Conservation (phyloP, 169 alveolate genomes). For the Perkinsus olseni region DNA sequence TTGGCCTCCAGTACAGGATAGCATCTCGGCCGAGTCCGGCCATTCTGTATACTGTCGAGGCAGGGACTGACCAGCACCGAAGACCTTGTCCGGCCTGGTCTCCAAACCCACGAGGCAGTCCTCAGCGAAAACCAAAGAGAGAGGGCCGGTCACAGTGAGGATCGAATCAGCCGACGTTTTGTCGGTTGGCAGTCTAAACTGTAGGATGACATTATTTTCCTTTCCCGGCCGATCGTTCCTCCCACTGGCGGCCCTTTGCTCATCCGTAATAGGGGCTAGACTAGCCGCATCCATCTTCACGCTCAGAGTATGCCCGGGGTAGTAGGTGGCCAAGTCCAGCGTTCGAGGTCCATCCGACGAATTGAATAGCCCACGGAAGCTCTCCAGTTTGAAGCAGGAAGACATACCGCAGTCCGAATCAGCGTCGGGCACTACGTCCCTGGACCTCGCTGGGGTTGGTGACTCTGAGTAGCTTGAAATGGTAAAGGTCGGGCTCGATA, state of each 20-base stretch:
- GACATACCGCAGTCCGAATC: not conserved
- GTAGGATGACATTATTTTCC: not conserved
- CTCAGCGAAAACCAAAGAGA: not conserved
- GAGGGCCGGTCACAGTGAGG: not conserved
- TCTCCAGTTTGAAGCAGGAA: not conserved
- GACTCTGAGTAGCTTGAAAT: not conserved
- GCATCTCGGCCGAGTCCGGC: not conserved
- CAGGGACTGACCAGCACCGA: not conserved
- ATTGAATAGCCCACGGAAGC: not conserved
- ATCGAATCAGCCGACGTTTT: not conserved
- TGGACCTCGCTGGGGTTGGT: not conserved
- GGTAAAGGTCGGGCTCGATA: not conserved
- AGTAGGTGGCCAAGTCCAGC: not conserved
- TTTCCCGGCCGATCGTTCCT: conserved; percentile 11
- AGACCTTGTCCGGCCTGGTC: conserved; percentile 1
- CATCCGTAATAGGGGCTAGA: not conserved
- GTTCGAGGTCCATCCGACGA: not conserved
- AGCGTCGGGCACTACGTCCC: not conserved
- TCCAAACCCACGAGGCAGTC: not conserved
- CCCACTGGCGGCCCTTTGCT: not conserved
- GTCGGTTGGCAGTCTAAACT: not conserved
- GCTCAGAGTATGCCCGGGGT: not conserved
- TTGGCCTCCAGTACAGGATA: not conserved
- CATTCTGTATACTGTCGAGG: not conserved
- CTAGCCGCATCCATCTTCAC: not conserved